Base-by-base conservation (phyloP, 1,284 basidiomycete species). In the Flammula alnicola region DNA sequence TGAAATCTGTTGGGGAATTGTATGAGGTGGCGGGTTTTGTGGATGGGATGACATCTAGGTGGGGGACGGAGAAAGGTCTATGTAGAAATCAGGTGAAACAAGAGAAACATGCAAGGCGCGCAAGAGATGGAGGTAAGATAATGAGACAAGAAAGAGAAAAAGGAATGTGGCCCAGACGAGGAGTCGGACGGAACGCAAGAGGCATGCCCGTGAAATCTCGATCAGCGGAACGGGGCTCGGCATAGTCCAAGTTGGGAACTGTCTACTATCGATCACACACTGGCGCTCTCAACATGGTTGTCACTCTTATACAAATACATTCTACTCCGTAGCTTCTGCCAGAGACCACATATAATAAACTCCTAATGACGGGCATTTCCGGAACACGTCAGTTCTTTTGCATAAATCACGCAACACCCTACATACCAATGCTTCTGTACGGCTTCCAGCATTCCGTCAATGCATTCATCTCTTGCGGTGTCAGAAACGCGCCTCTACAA, bases 381-480 rank as follows among this genome's bases (percentile, higher is more conserved):
- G 37, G 49, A 46, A 37, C 25, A 42, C 31, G 32, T 39, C 32
- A 55, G 38, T 27, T 22, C 47, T 40, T 14, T 25, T 31, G n/a
- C n/a, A n/a, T n/a, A 17, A 30, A 43, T 44, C 54, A 31, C 25
- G 33, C 49, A 22, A 33, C n/a, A n/a, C 10, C 19, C 39, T 29
- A 68, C 78, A 43, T 59, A 86, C 88, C 91, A 26, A 93, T 55
- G 58, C 86, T 89, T 52, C 90, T 74, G 63, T 91, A 95, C 2
- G 93, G 93, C 59, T 75, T 78, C 92, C 92, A 95, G 12, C 71
- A 63, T 39, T 81, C 79, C 2, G 91, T 91, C 47, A 95, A 70
- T 20, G 77, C 80, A 56, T 87, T 83, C 91, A 95, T 94, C 70
- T 95, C 91, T 26, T 76, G 72, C 3, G 91, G 90, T 0, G 88